phyloP scores from a whole-genome alignment of 2,329 filamentous ascomycete species.

The Colletotrichum destructivum region DNA sequence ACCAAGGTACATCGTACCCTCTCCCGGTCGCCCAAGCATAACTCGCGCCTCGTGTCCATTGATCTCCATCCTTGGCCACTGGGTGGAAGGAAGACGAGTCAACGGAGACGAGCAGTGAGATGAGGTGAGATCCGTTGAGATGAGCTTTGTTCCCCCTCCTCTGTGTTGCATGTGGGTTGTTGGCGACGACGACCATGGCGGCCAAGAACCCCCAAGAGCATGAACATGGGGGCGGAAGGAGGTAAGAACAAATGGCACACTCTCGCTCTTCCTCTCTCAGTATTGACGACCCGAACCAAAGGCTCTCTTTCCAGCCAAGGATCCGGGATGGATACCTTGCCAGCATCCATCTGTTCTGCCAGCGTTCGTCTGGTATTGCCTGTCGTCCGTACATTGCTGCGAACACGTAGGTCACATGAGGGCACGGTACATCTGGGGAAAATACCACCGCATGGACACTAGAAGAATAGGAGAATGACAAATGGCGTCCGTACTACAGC shows the following conservation, averaged over 20 bases:
- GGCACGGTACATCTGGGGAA: slow-evolving; percentile 1
- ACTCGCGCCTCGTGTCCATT: slow-evolving; percentile 7
- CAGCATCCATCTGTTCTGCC: background rate
- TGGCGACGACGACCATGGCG: background rate
- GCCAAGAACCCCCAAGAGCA: background rate
- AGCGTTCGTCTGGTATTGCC: slow-evolving; percentile 21
- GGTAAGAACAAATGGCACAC: slow-evolving; percentile 12
- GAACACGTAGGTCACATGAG: background rate
- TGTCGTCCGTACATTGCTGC: slow-evolving; percentile 6
- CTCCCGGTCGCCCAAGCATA: background rate
- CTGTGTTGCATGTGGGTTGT: background rate
- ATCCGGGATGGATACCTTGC: background rate
- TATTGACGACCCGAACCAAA: background rate
- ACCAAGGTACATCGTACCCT: background rate
- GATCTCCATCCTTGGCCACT: slow-evolving; percentile 19
- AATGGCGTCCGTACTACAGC: background rate
- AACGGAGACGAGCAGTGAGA: slow-evolving; percentile 9
- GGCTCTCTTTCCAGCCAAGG: background rate
- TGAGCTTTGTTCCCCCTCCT: slow-evolving; percentile 2
- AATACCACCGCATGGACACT: background rate
- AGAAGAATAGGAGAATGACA: background rate
- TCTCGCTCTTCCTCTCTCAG: background rate
- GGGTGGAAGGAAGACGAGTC: slow-evolving; percentile 1
- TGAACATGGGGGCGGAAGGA: background rate
- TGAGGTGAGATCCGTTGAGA: slow-evolving; percentile 1